A percentile compares a stretch with the other conserved stretches of the same genome.
Evolutionary conservation across 2,329 filamentous ascomycete genomes (phyloP).

Genomic region (Curvularia verruculosa): DNA sequence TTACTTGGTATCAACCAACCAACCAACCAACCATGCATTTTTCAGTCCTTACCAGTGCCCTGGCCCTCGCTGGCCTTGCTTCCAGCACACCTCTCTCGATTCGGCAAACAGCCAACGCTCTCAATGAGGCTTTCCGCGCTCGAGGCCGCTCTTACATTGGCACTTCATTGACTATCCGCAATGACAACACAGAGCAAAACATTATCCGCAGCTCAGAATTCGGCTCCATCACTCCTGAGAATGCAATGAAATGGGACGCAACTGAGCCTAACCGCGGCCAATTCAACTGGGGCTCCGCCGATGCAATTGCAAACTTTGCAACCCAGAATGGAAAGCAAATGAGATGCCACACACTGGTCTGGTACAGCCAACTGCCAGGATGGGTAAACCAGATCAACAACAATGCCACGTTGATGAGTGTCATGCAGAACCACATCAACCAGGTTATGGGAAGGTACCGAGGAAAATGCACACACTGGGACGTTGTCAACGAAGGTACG

Average conservation of each 20-base stretch:
- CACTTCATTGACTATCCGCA: constrained; percentile 45
- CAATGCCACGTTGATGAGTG: constrained; percentile 46
- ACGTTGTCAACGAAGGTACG: constrained; percentile 46
- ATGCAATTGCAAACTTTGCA: constrained; percentile 46
- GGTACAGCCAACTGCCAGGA: constrained; percentile 47
- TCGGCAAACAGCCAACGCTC: constrained; percentile 24
- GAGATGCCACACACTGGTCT: constrained; percentile 49
- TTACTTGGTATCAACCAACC: neutral
- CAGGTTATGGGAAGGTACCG: constrained; percentile 45
- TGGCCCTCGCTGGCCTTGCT: constrained; percentile 28
- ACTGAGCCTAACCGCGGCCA: constrained; percentile 45
- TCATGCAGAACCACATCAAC: constrained; percentile 51
- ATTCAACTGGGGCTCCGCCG: constrained; percentile 45
- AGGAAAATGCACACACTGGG: constrained; percentile 47
- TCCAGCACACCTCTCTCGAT: constrained; percentile 22
- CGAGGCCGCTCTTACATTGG: constrained; percentile 45
- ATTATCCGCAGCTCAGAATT: constrained; percentile 36
- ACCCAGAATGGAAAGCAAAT: constrained; percentile 41
- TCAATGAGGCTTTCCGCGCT: constrained; percentile 30
- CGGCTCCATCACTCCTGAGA: constrained; percentile 48
- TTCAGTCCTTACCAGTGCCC: constrained; percentile 22
- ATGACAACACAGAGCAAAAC: constrained; percentile 37
- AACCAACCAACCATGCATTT: constrained; percentile 28
- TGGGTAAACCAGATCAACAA: constrained; percentile 47
- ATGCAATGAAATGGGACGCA: constrained; percentile 44